Conservation (phyloP, 2,329 filamentous ascomycete genomes). For the Alternaria dauci region DNA sequence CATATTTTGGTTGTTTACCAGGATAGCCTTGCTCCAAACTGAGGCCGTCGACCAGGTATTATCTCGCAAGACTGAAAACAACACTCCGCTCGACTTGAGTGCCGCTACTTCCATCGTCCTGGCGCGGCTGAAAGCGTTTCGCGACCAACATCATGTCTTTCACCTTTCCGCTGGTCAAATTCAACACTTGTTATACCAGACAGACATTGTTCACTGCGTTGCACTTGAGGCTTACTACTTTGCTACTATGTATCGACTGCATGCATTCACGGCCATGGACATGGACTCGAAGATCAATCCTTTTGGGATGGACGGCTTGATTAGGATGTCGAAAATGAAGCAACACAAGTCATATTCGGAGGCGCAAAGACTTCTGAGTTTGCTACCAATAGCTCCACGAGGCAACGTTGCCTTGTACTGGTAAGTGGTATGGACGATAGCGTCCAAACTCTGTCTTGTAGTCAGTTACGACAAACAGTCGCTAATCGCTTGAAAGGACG, state of each 20-base stretch:
- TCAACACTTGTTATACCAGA: constrained; percentile 35
- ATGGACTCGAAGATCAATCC: constrained; percentile 28
- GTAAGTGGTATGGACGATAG: constrained; percentile 12
- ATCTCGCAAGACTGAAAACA: constrained; percentile 14
- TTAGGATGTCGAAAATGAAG: constrained; percentile 21
- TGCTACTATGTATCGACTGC: constrained; percentile 31
- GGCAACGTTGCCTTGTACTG: constrained; percentile 34
- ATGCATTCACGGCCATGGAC: constrained; percentile 26
- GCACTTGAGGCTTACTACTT: constrained; percentile 37
- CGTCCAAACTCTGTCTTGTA: background rate
- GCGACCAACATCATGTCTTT: constrained; percentile 33
- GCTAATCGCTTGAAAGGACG: constrained; percentile 15
- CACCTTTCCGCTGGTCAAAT: constrained; percentile 24
- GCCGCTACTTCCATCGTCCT: constrained; percentile 15
- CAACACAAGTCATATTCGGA: constrained; percentile 25
- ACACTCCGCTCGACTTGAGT: constrained; percentile 10
- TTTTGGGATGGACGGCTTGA: constrained; percentile 27
- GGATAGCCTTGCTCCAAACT: constrained; percentile 33
- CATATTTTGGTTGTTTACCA: constrained; percentile 29
- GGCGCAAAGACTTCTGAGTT: constrained; percentile 28
- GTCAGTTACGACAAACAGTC: background rate
- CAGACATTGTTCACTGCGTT: constrained; percentile 34
- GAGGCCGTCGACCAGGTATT: constrained; percentile 36
- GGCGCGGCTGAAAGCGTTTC: constrained; percentile 22
- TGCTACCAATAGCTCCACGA: constrained; percentile 28